Conservation (phyloP, 345 rosid species). For the Sisymbrium irio region DNA sequence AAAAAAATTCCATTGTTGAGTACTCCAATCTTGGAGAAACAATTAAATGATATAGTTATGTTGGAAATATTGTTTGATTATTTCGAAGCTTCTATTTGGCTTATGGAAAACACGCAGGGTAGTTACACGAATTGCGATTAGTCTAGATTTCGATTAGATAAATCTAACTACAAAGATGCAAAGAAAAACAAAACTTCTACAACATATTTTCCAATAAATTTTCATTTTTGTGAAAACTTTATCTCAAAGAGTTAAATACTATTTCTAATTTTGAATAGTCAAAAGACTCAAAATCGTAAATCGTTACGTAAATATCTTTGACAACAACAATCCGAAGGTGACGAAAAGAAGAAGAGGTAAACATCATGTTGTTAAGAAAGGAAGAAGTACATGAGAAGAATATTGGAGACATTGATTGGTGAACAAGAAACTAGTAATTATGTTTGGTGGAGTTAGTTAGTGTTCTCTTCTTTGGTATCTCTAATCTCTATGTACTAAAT, state of each 20-base stretch:
- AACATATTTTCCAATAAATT: background rate
- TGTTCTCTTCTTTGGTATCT: conserved; percentile 17
- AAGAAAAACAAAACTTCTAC: background rate
- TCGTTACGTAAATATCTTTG: background rate
- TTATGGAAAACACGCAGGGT: no score
- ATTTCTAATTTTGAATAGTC: background rate
- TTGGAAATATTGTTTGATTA: no score
- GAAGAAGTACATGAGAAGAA: conserved; percentile 19
- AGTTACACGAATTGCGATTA: no score
- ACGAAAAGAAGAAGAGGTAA: conserved; percentile 2
- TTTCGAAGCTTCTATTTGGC: no score
- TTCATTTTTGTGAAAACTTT: background rate
- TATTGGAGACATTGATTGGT: conserved; percentile 29
- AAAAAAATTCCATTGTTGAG: no score
- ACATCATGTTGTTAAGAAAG: conserved; percentile 30
- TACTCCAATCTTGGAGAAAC: no score
- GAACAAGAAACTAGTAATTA: conserved; percentile 26
- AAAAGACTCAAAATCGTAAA: background rate
- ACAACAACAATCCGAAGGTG: conserved; percentile 7
- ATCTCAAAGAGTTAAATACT: background rate
- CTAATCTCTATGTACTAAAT: conserved; percentile 17
- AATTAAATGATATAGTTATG: no score
- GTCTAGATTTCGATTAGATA: background rate
- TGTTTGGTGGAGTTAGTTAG: conserved; percentile 37
- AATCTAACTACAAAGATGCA: background rate